Evolutionary conservation across 2,329 filamentous ascomycete species (phyloP).

Genomic region (Sclerotinia sclerotiorum): DNA sequence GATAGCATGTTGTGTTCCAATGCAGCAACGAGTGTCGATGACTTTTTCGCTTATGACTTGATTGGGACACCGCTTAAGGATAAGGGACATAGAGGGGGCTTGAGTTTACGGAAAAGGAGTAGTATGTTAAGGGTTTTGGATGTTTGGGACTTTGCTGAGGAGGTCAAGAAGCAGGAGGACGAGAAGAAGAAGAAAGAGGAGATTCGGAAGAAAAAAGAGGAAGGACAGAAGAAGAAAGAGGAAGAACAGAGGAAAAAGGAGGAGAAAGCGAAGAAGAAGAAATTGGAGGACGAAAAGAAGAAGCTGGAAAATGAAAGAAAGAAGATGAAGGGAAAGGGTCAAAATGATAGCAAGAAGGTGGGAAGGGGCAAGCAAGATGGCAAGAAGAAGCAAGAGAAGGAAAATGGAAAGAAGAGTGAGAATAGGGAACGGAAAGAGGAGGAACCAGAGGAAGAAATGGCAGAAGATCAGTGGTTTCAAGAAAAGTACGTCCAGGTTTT

Average conservation of each 20-base stretch:
- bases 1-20: conserved; percentile 43
- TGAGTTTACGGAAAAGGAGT: conserved; percentile 43
- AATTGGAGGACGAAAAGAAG: conserved; percentile 25
- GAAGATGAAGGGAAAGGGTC: neutral
- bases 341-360: neutral
- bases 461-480: conserved; percentile 40
- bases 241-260: conserved; percentile 31
- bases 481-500: conserved; percentile 31
- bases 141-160: conserved; percentile 34
- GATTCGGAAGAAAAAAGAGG: neutral
- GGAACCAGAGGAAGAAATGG: conserved; percentile 22
- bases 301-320: neutral
- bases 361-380: neutral
- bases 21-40: conserved; percentile 40
- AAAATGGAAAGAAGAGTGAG: conserved; percentile 25
- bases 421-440: conserved; percentile 12
- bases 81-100: conserved; percentile 42
- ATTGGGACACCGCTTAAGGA: conserved; percentile 41
- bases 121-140: conserved; percentile 40
- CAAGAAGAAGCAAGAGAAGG: neutral
- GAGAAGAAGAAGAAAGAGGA: neutral
- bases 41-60: conserved; percentile 42
- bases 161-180: conserved; percentile 24
- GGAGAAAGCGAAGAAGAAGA: conserved; percentile 24
- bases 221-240: neutral